Base-by-base conservation (phyloP, 164 flowering plant species). In the Protea cynaroides region DNA sequence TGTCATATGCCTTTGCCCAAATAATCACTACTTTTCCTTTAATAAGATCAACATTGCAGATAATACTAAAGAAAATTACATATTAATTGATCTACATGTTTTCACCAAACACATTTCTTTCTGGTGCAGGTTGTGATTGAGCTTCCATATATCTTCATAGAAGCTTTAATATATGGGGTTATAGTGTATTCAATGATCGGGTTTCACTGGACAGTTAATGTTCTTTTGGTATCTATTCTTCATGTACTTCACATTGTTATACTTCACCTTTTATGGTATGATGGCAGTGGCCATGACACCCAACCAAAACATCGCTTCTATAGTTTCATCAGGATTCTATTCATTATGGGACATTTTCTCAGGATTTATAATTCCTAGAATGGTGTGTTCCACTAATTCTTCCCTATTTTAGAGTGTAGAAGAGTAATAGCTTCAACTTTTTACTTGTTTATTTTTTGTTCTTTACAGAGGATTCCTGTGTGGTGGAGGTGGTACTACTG, bases 251-350 rank as follows among this genome's bases (percentile, higher is more conserved):
- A 71, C 86, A 0, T 67, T 84, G 25, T 64, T 80, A 24, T 81
- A 79, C 75, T 84, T 78, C 74, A 83, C 83, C 40, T 81, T 66
- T 72, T 81, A 78, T 22, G 89, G 86, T 17, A 84, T 84, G 88
- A 82, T 82, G 83, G 56, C 77, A 0, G 82, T 84, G 55, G 84
- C 80, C 13, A 36, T 81, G 57, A 81, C 86, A 4, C 89, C 89
- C 47, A 81, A 80, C 69, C 69, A 68, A 29, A 75, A 77, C 44
- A 69, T 80, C n/a, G 81, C 79, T 49, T 17, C 74, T 36, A 71
- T 79, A 2, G n/a, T 71, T 37, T 53, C 82, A 0, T 6, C 74
- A 15, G 64, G 72, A 25, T 74, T 74, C 65, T 76, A 60, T 61
- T 49, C 21, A 9, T 1, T 80, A 8, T 82, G 83, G 82, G 80